These are phyloP conservation scores for Spencermartinsiella ligniputridi DNA, from an alignment of 1,139 yeast genomes.

Conservation along the genomic window DNA sequence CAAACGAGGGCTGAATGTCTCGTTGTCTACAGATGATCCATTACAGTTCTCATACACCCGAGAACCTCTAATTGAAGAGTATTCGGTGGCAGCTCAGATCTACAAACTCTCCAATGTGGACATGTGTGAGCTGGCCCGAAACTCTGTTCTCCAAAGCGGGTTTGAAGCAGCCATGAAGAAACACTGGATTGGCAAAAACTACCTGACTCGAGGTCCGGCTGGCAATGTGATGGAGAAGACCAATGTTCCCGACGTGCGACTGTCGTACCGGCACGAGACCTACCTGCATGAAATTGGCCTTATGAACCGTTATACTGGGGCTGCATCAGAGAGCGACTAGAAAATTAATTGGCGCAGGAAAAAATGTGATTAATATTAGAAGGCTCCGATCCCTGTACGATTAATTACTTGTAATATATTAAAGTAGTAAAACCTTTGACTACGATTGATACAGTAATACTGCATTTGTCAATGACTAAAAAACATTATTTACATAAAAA, in stretches of 20 bases:
- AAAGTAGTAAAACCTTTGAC: neutral
- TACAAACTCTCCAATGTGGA: constrained; percentile 91
- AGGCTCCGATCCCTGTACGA: constrained; percentile 1
- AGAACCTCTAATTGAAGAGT: constrained; percentile 97
- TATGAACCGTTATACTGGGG: constrained; percentile 53
- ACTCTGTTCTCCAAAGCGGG: constrained; percentile 88
- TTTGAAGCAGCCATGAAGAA: constrained; percentile 79
- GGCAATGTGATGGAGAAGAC: constrained; percentile 92
- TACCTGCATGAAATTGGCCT: constrained; percentile 68
- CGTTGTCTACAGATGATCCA: constrained; percentile 90
- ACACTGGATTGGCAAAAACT: constrained; percentile 88
- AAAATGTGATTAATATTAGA: too few relatives aligned
- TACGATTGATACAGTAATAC: too few relatives aligned
- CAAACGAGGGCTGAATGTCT: constrained; percentile 88
- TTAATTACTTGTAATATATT: neutral
- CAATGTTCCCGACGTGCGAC: constrained; percentile 86
- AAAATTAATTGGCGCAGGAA: too few relatives aligned
- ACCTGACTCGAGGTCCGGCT: constrained; percentile 54
- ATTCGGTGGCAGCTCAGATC: constrained; percentile 96
- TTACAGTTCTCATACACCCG: constrained; percentile 93
- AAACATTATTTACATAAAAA: too few relatives aligned
- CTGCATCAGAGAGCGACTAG: neutral
- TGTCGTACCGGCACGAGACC: constrained; percentile 78
- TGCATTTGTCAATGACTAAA: too few relatives aligned
- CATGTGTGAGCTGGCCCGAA: constrained; percentile 86